Base-by-base conservation (phyloP, 2,329 filamentous ascomycete genomes). In the Thielaviopsis punctulata region DNA sequence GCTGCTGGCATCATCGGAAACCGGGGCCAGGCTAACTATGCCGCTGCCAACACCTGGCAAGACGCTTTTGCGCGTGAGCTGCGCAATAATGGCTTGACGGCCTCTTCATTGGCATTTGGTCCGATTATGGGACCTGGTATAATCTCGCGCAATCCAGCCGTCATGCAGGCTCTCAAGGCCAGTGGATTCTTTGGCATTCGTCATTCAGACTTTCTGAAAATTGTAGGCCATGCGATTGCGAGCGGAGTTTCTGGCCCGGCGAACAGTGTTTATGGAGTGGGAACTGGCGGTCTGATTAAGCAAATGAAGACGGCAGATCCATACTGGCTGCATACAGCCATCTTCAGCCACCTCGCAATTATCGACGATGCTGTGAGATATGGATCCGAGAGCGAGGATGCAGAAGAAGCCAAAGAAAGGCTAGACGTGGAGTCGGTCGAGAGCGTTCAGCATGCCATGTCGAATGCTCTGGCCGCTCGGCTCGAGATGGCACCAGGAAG, bases 21-120 rank as follows among this genome's bases (percentile, higher is more conserved):
- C 56, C 69, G 72, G 4, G 73, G 74, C 0, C 77, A 80, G 55
- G 69, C 73, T 13, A 77, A 77, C 60, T 80, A 80, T 56, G 71
- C 73, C 2, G 73, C 75, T 0, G 75, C 72, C 4, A 76, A 76
- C 58, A 64, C 63, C 47, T 74, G 72, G 57, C 65, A 73, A 48
- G 73, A 76, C 49, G 67, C 71, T 0, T 64, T 76, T 19, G 71
- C 72, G 0, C 61, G 60, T 5, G 61, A 64, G 50, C 60, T 62
- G 43, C 60, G 61, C 0, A 59, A 59, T 1, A 61, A 60, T 22
- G 69, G 70, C 1, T 60, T 72, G 2, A 63, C 68, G 2, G 71
- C 69, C 22, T 65, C 70, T 0, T 68, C 69, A 0, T 64, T 82
- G 1, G 69, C 79, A 57, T 63, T 80, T 13, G 75, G 73, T 0